Evolutionary conservation across 352 stramenopile species (phyloP).

Genomic region (Blastocystis sp.): DNA sequence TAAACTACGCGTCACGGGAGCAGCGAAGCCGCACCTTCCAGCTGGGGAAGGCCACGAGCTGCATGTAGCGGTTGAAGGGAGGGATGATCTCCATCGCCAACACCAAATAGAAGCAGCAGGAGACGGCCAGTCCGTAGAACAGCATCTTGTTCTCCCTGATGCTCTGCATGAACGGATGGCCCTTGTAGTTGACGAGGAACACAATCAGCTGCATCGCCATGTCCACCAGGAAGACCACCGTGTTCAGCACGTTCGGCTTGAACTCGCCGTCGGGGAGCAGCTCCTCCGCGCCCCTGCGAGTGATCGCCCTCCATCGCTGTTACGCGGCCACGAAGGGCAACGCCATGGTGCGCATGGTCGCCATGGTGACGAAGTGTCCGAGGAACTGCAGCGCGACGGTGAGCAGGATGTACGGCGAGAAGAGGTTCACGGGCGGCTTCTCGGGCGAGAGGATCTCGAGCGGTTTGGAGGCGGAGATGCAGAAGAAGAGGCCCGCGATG

Average conservation of each 20-base stretch:
- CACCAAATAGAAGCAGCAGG: conserved; percentile 64
- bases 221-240: conserved; percentile 93
- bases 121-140: conserved; percentile 82
- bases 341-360: conserved; percentile 84
- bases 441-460: conserved; percentile 86
- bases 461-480: conserved; percentile 86
- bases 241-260: conserved; percentile 95
- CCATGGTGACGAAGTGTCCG: conserved; percentile 89
- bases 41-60: conserved; percentile 84
- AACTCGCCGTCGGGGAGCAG: conserved; percentile 87
- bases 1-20: conserved; percentile 33
- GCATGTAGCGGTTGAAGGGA: conserved; percentile 85
- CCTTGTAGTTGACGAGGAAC: conserved; percentile 97
- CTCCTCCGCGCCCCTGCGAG: conserved; percentile 70
- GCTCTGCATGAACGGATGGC: conserved; percentile 94
- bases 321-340: conserved; percentile 85
- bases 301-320: conserved; percentile 73
- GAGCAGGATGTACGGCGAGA: conserved; percentile 86
- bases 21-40: background rate
- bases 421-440: conserved; percentile 89
- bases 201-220: conserved; percentile 88
- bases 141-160: conserved; percentile 91
- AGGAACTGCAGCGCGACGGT: conserved; percentile 91
- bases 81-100: conserved; percentile 76
- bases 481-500: conserved; percentile 80